Evolutionary conservation across 1,139 yeast genomes (phyloP).

Genomic region (Zygosaccharomyces pseudobailii): DNA sequence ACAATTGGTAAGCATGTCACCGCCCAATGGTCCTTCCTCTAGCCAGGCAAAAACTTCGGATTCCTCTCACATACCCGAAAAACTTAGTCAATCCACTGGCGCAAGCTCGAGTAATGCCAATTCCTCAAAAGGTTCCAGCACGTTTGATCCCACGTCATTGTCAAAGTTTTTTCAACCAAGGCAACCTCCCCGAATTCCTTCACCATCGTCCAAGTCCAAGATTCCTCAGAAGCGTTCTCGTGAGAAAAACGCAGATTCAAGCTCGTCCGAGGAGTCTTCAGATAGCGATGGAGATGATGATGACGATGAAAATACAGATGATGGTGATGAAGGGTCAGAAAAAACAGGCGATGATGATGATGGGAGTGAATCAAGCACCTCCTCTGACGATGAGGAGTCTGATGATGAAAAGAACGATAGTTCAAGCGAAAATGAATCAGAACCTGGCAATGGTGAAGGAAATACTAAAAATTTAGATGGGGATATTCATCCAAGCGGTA

Average conservation of each 20-base stretch:
- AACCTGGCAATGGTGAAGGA: conserved; percentile 1
- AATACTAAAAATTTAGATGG: not conserved
- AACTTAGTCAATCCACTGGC: conserved; percentile 7
- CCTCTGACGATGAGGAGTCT: conserved; percentile 1
- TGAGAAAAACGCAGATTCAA: conserved; percentile 17
- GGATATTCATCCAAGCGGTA: not conserved
- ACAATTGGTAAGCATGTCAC: conserved; percentile 35
- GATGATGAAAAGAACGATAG: conserved; percentile 3
- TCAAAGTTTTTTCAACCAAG: conserved; percentile 36
- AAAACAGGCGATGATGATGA: conserved; percentile 10
- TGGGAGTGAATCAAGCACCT: conserved; percentile 14
- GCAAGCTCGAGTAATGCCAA: conserved; percentile 5
- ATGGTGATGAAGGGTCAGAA: conserved; percentile 7
- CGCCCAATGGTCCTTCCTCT: conserved; percentile 12
- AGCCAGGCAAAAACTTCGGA: conserved; percentile 11
- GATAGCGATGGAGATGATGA: conserved; percentile 19
- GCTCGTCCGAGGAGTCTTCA: conserved; percentile 16
- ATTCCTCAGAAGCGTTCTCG: conserved; percentile 25
- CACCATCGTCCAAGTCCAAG: conserved; percentile 13
- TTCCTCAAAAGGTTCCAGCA: conserved; percentile 11
- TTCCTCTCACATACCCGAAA: conserved; percentile 13
- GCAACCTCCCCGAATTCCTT: conserved; percentile 22
- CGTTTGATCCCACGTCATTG: conserved; percentile 35
- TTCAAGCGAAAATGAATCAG: conserved; percentile 8
- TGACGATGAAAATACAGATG: conserved; percentile 8